Base-by-base conservation (phyloP, 2,329 filamentous ascomycete genomes). In the Lachnellula hyalina region DNA sequence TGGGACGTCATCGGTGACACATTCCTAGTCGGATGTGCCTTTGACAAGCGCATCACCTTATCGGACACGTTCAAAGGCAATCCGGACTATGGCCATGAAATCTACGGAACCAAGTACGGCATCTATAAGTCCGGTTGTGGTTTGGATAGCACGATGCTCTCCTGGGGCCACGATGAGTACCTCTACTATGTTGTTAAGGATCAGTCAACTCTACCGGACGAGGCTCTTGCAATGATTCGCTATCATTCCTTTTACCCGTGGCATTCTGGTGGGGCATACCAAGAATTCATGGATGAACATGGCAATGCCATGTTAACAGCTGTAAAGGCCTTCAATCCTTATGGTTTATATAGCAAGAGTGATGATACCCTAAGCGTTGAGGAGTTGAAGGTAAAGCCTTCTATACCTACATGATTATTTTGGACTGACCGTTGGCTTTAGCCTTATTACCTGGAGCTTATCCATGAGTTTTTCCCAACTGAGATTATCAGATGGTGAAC, bases 1-100 rank as follows among this genome's bases (percentile, higher is more conserved):
- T 96, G 91, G 91, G 90, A 95, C 67, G 90, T 96, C 3, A 91
- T 96, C 25, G 91, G 91, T 54, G 88, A 92, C 72, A 91, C 87
- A 0, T 91, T 92, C 73, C 86, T 87, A 46, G 86, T 91, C 42
- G 88, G 88, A 64, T 90, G 86, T 70, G 81, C 79, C 59, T 90
- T 89, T 68, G 86, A 90, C 67, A 75, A 85, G 56, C 77, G 80
- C 62, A 93, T 93, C 75, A 87, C 96, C 74, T 90, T 93, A 73
- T 84, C 87, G n/a, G 83, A 86, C 52, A 90, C 86, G 23, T 96
- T 96, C 72, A 74, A 72, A 58, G 78, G 75, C 52, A 96, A 96
- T 75, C 88, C 89, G 0, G 91, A 96, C 73, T 77, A 71, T 66
- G 71, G 73, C 15, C 79, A 96, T 71, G 76, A 82, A 2, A 79